Conservation (phyloP, 305 asterid species). For the Ilex paraguariensis region DNA sequence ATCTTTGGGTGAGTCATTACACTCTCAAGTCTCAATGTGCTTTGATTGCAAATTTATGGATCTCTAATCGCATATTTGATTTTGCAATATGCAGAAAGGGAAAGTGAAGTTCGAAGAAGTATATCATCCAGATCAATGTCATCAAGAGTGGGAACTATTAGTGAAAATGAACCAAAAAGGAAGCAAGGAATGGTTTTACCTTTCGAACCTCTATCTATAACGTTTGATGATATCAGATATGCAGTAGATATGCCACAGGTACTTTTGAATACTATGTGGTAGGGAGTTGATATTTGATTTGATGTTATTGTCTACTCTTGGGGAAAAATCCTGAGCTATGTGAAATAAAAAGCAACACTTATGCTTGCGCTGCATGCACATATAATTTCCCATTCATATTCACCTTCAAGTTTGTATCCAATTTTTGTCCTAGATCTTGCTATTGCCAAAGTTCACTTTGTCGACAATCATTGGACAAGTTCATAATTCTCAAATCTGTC, state of each 20-base stretch:
- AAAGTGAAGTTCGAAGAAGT: slow-evolving; percentile 29
- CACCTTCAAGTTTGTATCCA: not conserved
- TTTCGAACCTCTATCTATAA: slow-evolving; percentile 78
- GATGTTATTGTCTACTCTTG: not conserved
- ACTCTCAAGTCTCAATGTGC: too few species aligned
- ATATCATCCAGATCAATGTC: slow-evolving; percentile 48
- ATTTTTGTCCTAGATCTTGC: not conserved
- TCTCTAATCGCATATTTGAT: not conserved
- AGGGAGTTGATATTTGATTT: not conserved
- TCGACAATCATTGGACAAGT: too few species aligned
- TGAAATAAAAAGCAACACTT: not conserved
- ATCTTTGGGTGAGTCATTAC: not conserved
- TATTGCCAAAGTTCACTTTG: not conserved
- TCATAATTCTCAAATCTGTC: too few species aligned
- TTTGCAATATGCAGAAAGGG: slow-evolving; percentile 22
- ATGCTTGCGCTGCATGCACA: too few species aligned
- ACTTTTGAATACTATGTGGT: not conserved
- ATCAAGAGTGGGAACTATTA: slow-evolving; percentile 48
- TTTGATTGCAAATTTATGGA: not conserved
- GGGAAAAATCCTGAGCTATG: not conserved
- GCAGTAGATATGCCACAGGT: slow-evolving; percentile 19
- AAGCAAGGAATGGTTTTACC: slow-evolving; percentile 93
- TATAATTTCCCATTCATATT: too few species aligned
- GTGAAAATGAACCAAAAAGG: slow-evolving; percentile 34
- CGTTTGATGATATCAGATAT: slow-evolving; percentile 68